These are phyloP conservation scores for Abortiporus biennis DNA, from an alignment of 1,284 basidiomycete genomes.

Conservation along the genomic window DNA sequence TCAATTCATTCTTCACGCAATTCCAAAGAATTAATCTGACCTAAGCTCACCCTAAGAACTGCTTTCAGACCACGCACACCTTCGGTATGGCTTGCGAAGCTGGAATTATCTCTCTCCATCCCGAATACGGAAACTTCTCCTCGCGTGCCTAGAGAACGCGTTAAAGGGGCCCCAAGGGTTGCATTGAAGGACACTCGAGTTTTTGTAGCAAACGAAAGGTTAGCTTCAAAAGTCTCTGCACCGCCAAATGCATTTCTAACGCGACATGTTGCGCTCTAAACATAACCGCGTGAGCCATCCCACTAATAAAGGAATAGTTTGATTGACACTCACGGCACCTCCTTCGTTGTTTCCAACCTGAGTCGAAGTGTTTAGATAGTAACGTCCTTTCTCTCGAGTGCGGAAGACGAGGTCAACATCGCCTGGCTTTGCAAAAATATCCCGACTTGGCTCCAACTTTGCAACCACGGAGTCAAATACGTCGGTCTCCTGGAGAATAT, in stretches of 20 bases:
- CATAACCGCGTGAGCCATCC: no score
- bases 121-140: constrained; percentile 60
- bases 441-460: constrained; percentile 59
- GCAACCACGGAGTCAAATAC: constrained; percentile 73
- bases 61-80: constrained; percentile 60
- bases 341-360: constrained; percentile 95
- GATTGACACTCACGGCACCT: constrained; percentile 71
- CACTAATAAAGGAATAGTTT: neutral
- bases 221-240: constrained; percentile 85
- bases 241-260: constrained; percentile 89
- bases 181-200: constrained; percentile 82
- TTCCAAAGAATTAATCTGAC: constrained; percentile 24
- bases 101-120: constrained; percentile 63
- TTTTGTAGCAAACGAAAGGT: constrained; percentile 81
- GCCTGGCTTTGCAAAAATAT: constrained; percentile 48
- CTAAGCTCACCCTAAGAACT: constrained; percentile 55
- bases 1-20: constrained; percentile 19
- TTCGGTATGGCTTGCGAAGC: constrained; percentile 68
- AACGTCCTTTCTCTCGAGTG: constrained; percentile 73
- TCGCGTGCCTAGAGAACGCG: constrained; percentile 50
- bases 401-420: constrained; percentile 87
- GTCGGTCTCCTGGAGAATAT: constrained; percentile 63
- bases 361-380: constrained; percentile 83
- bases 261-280: constrained; percentile 70
- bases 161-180: constrained; percentile 52